Evolutionary conservation across 2,329 filamentous ascomycete genomes (phyloP).

Genomic region (Colletotrichum eremochloae): DNA sequence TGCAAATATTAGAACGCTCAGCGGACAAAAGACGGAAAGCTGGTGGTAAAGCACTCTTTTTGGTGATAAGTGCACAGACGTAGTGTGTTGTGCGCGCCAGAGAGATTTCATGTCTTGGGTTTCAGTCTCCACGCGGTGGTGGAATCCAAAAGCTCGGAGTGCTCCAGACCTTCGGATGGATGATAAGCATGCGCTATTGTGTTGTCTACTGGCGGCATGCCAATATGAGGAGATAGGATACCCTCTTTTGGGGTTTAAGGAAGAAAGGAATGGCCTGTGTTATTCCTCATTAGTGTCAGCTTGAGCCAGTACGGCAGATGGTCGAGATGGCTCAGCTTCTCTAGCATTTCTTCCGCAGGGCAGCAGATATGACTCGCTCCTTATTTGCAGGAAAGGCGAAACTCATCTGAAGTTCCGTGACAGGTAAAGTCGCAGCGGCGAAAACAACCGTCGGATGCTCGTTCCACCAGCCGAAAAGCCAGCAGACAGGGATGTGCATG

Average conservation of each 20-base stretch:
- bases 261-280: conserved; percentile 14
- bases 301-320: neutral
- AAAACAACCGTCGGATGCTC: conserved; percentile 1
- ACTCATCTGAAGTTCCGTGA: conserved; percentile 39
- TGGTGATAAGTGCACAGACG: conserved; percentile 16
- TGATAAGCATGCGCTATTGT: conserved; percentile 19
- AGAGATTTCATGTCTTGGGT: conserved; percentile 35
- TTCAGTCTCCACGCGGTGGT: conserved; percentile 28
- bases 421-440: conserved; percentile 33
- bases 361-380: conserved; percentile 30
- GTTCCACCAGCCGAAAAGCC: conserved; percentile 1
- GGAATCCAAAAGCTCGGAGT: conserved; percentile 22
- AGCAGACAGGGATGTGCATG: neutral
- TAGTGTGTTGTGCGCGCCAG: conserved; percentile 33
- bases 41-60: neutral
- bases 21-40: neutral
- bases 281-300: conserved; percentile 2
- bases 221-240: conserved; percentile 14
- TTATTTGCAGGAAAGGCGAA: conserved; percentile 36
- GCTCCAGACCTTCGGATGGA: conserved; percentile 7
- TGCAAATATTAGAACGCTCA: neutral
- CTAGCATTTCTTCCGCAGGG: neutral
- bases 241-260: neutral
- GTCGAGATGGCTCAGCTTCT: neutral
- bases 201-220: conserved; percentile 6